phyloP scores from a whole-genome alignment of 768 basidiomycete species.

The Lactarius hengduanensis region DNA sequence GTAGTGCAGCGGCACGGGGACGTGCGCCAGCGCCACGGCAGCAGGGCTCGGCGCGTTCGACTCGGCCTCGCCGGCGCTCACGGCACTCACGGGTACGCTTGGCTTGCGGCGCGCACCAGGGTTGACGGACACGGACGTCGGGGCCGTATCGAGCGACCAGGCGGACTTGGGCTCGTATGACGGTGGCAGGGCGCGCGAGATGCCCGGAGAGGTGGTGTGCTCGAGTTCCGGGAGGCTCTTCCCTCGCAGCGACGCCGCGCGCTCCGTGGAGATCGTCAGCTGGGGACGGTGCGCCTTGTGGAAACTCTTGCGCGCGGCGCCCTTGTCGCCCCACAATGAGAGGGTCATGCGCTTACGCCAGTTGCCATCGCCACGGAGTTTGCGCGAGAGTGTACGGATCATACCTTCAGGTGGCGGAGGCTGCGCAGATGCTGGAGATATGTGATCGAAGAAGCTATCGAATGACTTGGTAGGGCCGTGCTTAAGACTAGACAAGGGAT shows the following conservation, averaged over 20 bases:
- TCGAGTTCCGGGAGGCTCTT: conserved; percentile 36
- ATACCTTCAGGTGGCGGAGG: conserved; percentile 2
- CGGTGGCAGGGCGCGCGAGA: conserved; percentile 21
- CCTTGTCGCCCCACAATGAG: conserved; percentile 30
- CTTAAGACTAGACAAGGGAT: conserved; percentile 30
- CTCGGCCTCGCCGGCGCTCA: conserved; percentile 35
- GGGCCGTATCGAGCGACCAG: conserved; percentile 34
- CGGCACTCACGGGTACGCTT: conserved; percentile 41
- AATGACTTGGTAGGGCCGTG: conserved; percentile 43
- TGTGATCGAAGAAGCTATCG: conserved; percentile 45
- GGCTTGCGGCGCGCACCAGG: conserved; percentile 34
- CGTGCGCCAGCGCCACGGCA: conserved; percentile 30
- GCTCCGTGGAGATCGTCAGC: conserved; percentile 47
- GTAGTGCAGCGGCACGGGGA: conserved; percentile 25
- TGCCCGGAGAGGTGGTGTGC: conserved; percentile 25
- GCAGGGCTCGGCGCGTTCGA: conserved; percentile 34
- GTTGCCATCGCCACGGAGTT: conserved; percentile 24
- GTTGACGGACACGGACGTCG: conserved; percentile 27
- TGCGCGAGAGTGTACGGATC: conserved; percentile 28
- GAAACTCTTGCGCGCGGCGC: conserved; percentile 26
- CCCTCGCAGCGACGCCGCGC: conserved; percentile 35
- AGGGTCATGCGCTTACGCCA: conserved; percentile 26
- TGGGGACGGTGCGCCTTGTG: conserved; percentile 26
- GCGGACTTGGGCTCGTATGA: conserved; percentile 31
- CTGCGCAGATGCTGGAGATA: conserved; percentile 28